Base-by-base conservation (phyloP, 164 flowering plant species). In the Litsea cubeba region DNA sequence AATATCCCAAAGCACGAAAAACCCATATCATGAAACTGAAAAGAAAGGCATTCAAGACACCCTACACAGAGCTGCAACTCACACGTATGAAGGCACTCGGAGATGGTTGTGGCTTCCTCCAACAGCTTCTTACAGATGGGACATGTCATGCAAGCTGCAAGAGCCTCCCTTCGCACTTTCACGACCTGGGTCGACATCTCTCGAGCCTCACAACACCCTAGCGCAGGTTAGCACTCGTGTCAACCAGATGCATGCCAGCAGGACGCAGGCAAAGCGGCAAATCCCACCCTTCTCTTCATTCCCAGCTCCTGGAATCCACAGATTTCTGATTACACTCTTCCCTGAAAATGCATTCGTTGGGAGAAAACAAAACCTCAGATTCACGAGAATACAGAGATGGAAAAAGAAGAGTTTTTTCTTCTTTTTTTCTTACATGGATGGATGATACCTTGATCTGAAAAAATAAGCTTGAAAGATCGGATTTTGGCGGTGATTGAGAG, bases 71-170 rank as follows among this genome's bases (percentile, higher is more conserved):
- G 49, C 30, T 35, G 73, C 66, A 49, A 82, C 89, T 87, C 72
- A 95, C 99, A 95, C 62, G 99, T 91, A 77, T 95, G 99, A 70
- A 95, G 97, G 76, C 99, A 95, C 50, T 87, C 85, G 32, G 97
- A 91, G 12, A 95, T 85, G 68, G 99, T 95, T 3, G 99, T 93
- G 71, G 99, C 99, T 12, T 95, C 94, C 28, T 76, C 82, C 67
- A 93, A 80, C 51, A 93, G 85, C 79, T 87, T 88, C 66, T 89
- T 69, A 70, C 98, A 95, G 65, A 95, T 86, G 71, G 95, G 95
- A 83, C 98, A 95, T 72, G 89, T 87, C 89, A 95, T 90, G 97
- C 97, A 91, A 66, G 90, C 87, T 76, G 76, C 87, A n/a, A 95
- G 74, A 51, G 78, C 67, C 75, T 85, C 91, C 77, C 90, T 84